Base-by-base conservation (phyloP, 116 monocot genomes). In the Zostera marina region DNA sequence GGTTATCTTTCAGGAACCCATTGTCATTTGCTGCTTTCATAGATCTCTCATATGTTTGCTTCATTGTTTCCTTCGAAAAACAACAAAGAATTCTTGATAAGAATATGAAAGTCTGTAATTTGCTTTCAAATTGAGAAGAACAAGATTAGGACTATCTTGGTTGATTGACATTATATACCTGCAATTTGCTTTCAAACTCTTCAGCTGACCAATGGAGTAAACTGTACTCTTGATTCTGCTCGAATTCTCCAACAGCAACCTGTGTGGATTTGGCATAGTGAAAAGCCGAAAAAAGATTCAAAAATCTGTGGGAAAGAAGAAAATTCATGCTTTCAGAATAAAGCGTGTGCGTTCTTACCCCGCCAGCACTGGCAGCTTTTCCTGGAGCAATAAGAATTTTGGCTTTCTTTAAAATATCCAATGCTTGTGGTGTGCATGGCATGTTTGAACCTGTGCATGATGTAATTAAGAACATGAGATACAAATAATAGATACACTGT, bases 231-330 rank as follows among this genome's bases (percentile, higher is more conserved):
- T 88, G 84, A 69, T 79, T 81, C 23, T 87, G 73, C 58, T 93
- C 96, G 54, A 89, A 80, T 63, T 89, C 96, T 45, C 96, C 89
- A 68, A 82, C 85, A 39, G 85, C 96, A 52, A 96, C 82, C 96
- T 96, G 82, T 40, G n/a, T 12, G 11, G 5, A 10, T 4, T 8
- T 9, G n/a, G 42, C 44, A 45, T n/a, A 56, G 38, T 7, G 4
- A 56, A 9, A 15, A 40, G n/a, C 24, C 1, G 41, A 39, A 13
- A 63, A 52, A 39, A 39, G n/a, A 41, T 9, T 3, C 41, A 5
- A 43, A 44, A 45, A 43, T 14, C 19, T 40, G 14, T 7, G 8
- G 20, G 20, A 19, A 16, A 51, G 20, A 51, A 20, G 20, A 51
- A 19, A 51, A 7, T 9, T 51, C 19, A 49, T 9, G 16, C 15